Percentiles rank a stretch among this genome's conserved stretches.
phyloP scores from a whole-genome alignment of 768 basidiomycete genomes.

The Vishniacozyma victoriae region DNA sequence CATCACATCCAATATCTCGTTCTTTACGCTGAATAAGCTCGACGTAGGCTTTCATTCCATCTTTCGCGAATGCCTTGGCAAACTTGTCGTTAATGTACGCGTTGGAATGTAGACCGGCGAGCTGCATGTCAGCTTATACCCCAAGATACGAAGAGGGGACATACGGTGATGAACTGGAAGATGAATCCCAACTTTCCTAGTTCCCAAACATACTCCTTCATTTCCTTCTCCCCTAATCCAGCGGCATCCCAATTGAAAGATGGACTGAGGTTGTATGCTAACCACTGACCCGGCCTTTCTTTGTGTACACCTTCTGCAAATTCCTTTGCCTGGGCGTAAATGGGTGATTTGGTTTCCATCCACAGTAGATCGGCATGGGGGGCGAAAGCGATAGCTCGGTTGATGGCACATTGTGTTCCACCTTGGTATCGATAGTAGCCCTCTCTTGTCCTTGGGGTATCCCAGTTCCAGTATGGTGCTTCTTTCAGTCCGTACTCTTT shows the following conservation, averaged over 20 bases:
- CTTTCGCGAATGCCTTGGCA: conserved; percentile 77
- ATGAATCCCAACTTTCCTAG: conserved; percentile 92
- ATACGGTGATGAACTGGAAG: conserved; percentile 70
- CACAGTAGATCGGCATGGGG: conserved; percentile 62
- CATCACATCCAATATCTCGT: conserved; percentile 87
- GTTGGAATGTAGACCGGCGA: conserved; percentile 94
- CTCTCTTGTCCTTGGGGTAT: conserved; percentile 85
- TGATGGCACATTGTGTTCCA: conserved; percentile 88
- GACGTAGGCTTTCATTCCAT: conserved; percentile 99
- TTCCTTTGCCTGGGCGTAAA: conserved; percentile 81
- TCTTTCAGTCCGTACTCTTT: conserved; percentile 59
- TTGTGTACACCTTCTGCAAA: conserved; percentile 78
- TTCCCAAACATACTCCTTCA: conserved; percentile 83
- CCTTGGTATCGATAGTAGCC: conserved; percentile 97
- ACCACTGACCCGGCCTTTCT: conserved; percentile 72
- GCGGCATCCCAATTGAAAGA: conserved; percentile 67
- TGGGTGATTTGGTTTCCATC: conserved; percentile 78
- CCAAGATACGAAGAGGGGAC: neutral
- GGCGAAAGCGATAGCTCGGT: conserved; percentile 85
- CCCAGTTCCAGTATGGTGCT: conserved; percentile 91
- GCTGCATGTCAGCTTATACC: conserved; percentile 51
- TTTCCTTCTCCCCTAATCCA: conserved; percentile 75
- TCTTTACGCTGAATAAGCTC: conserved; percentile 88
- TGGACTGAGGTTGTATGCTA: conserved; percentile 91
- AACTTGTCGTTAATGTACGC: conserved; percentile 93